These are phyloP conservation scores for Globisporangium paroecandrum DNA, from an alignment of 352 stramenopile genomes.

Conservation along the genomic window DNA sequence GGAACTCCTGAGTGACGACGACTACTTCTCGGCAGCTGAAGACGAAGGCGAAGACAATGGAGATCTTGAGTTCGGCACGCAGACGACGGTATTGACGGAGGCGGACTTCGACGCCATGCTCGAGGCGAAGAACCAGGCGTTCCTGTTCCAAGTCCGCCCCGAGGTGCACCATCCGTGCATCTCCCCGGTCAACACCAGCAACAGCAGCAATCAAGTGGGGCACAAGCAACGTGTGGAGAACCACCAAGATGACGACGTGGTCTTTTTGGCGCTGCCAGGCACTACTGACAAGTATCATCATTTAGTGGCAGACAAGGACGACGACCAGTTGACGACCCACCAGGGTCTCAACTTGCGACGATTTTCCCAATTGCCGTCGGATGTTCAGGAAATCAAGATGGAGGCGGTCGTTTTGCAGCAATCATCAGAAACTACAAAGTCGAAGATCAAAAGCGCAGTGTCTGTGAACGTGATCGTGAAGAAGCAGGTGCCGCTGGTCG, in stretches of 20 bases:
- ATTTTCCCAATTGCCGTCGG: constrained; percentile 26
- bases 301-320: not conserved
- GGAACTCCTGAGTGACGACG: not conserved
- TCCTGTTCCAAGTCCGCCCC: constrained; percentile 22
- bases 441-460: constrained; percentile 8
- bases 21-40: not conserved
- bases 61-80: not conserved
- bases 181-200: not conserved
- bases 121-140: constrained; percentile 17
- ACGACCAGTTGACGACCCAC: not conserved
- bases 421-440: not conserved
- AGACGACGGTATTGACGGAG: constrained; percentile 8
- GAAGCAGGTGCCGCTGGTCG: constrained; percentile 44
- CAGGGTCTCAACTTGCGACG: not conserved
- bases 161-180: not conserved
- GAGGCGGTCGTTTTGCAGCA: constrained; percentile 29
- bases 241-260: constrained; percentile 13
- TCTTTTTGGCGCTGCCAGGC: constrained; percentile 37
- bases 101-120: constrained; percentile 21
- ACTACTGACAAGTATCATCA: not conserved
- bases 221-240: not conserved
- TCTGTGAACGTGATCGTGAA: constrained; percentile 38
- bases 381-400: constrained; percentile 34
- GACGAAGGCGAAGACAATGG: not conserved
- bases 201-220: not conserved